Conservation (phyloP, 495 filamentous ascomycete genomes). For the Staphylotrichum longicolle region DNA sequence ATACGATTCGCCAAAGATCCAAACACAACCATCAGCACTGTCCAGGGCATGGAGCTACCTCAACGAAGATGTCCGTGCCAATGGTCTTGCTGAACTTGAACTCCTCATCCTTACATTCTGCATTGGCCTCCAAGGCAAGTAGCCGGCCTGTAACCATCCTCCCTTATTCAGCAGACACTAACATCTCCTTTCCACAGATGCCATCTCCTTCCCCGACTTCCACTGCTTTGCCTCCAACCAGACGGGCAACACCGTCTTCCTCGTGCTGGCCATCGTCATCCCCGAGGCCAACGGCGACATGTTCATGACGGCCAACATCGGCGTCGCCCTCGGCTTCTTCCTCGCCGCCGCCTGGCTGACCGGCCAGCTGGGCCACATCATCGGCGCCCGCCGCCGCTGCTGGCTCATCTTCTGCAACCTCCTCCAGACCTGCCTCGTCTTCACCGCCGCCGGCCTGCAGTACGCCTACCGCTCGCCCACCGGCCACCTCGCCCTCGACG, state of each 20-base stretch:
- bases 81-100: conserved; percentile 41
- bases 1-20: not conserved
- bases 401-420: conserved; percentile 55
- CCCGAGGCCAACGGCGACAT: conserved; percentile 48
- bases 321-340: conserved; percentile 53
- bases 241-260: conserved; percentile 61
- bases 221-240: conserved; percentile 66
- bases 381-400: conserved; percentile 49
- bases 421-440: conserved; percentile 55
- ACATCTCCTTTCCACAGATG: conserved; percentile 43
- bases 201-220: conserved; percentile 59
- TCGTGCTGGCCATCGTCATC: conserved; percentile 53
- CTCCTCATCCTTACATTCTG: conserved; percentile 47
- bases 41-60: conserved; percentile 40
- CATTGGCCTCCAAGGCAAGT: conserved; percentile 38
- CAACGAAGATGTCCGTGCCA: conserved; percentile 37
- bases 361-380: conserved; percentile 54
- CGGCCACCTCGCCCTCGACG: conserved; percentile 27
- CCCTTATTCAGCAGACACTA: not conserved
- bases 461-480: conserved; percentile 31
- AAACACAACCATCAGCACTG: not conserved
- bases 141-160: not conserved
- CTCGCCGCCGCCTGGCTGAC: conserved; percentile 52
- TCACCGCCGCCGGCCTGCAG: conserved; percentile 50
- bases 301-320: conserved; percentile 54